Base-by-base conservation (phyloP, 2,329 filamentous ascomycete species). In the Calonectria pauciramosa region DNA sequence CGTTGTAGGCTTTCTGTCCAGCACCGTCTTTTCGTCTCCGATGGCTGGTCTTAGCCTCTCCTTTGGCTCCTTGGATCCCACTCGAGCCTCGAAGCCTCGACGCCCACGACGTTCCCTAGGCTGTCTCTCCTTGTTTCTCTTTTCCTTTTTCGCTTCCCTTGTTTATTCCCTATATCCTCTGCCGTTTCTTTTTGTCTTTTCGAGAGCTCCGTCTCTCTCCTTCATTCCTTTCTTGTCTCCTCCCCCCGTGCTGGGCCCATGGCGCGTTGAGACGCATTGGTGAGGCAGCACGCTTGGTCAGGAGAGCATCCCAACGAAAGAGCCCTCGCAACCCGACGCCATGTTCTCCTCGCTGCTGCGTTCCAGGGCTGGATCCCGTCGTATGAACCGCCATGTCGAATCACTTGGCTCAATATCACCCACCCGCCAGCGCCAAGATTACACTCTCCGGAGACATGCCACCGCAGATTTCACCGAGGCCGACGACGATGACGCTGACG, bases 391-490 rank as follows among this genome's bases (percentile, higher is more conserved):
- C 66, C 82, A 76, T 68, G 79, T 81, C 70, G 79, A 79, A 69
- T 71, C 75, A 60, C 80, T 80, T 75, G 76, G 76, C 66, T 84
- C 84, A 34, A 81, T 83, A 26, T 83, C 84, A 11, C 80, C 83
- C n/a, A 80, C 76, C n/a, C 80, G 77, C 36, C 76, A 78, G 67
- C 82, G 80, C 34, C 80, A 79, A 64, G 80, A 80, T 44, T 80
- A 82, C 56, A 75, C 75, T 26, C 75, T 78, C 38, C 80, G 83
- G 70, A 80, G 88, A 75, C 90, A 91, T 83, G 91, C 91, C 71
- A 91, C 90, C 3, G 92, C 91, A 74, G 92, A 93, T 82, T 93
- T 93, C 77, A 93, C 91, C 63, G 91, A 93, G 81, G 90, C 88
- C 47, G 91, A 93, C 73, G 90, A 92, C 68, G 89, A 89, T 38